Percentiles rank a stretch among this genome's conserved stretches.
Conservation (phyloP, 2,329 filamentous ascomycete genomes). For the Atkinsonella hypoxylon region DNA sequence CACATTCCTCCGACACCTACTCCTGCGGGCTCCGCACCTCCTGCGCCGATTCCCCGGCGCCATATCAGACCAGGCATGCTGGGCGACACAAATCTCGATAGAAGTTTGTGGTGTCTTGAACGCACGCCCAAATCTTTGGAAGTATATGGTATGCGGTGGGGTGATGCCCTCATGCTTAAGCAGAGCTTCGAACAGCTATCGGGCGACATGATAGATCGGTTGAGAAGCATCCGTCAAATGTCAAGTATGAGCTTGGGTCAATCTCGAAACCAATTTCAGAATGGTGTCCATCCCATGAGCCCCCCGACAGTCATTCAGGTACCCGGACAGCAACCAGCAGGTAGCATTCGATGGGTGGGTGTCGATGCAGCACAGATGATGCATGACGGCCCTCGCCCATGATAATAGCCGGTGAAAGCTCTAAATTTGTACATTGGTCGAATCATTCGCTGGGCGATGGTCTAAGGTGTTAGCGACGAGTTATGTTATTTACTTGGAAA, state of each 20-base stretch:
- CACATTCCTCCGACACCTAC: slow-evolving; percentile 33
- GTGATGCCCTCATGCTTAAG: slow-evolving; percentile 40
- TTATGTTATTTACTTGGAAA: too few relatives aligned
- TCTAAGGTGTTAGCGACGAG: too few relatives aligned
- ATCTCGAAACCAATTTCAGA: slow-evolving; percentile 23
- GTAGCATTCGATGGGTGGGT: slow-evolving; percentile 30
- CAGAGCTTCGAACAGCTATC: slow-evolving; percentile 40
- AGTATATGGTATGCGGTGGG: slow-evolving; percentile 49
- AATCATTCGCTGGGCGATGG: too few relatives aligned
- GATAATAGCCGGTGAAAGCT: too few relatives aligned
- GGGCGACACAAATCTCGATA: slow-evolving; percentile 37
- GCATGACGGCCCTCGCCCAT: slow-evolving; percentile 15
- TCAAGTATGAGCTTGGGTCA: slow-evolving; percentile 20
- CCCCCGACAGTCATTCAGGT: slow-evolving; percentile 3
- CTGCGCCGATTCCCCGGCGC: slow-evolving; percentile 40
- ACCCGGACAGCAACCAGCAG: slow-evolving; percentile 15
- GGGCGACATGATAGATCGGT: slow-evolving; percentile 28
- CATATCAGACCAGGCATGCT: slow-evolving; percentile 22
- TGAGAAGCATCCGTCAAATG: slow-evolving; percentile 27
- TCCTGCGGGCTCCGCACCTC: slow-evolving; percentile 33
- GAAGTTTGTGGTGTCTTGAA: slow-evolving; percentile 43
- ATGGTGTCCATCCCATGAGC: slow-evolving; percentile 9
- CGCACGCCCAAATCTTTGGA: slow-evolving; percentile 40
- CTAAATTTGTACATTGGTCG: too few relatives aligned
- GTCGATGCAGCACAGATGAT: slow-evolving; percentile 33